Conservation (phyloP, 1,284 basidiomycete genomes). For the Melampsora larici-populina region DNA sequence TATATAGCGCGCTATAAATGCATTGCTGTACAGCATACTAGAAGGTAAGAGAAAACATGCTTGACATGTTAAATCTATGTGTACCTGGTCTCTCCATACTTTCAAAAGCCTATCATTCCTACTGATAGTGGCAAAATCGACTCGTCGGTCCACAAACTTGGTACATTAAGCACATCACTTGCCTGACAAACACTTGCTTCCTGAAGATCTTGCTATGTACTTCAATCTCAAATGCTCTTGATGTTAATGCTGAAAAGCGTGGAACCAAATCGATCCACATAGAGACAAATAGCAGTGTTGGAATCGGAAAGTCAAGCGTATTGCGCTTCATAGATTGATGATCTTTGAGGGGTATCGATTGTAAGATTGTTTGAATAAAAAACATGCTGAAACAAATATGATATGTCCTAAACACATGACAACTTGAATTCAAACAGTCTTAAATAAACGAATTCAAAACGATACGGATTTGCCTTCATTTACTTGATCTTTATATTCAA, state of each 20-base stretch:
- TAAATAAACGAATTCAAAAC: slow-evolving; percentile 10
- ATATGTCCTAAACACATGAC: not conserved
- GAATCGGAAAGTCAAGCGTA: not conserved
- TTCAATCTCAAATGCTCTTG: not conserved
- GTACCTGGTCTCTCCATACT: not conserved
- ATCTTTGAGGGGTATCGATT: not conserved
- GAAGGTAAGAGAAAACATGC: too few species aligned
- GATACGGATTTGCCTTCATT: not conserved
- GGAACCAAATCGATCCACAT: too few species aligned
- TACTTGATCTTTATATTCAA: slow-evolving; percentile 2
- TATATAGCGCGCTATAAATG: too few species aligned
- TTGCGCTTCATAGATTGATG: not conserved
- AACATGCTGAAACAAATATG: slow-evolving; percentile 1
- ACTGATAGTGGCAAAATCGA: not conserved
- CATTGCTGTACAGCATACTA: too few species aligned
- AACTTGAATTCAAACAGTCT: not conserved
- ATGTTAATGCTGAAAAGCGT: not conserved
- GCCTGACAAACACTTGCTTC: not conserved
- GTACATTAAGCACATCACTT: not conserved
- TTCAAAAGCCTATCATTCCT: not conserved
- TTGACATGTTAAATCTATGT: too few species aligned
- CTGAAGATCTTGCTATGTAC: not conserved
- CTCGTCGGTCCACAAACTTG: too few species aligned
- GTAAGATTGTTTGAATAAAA: not conserved
- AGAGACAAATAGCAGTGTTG: not conserved